A percentile compares a stretch with the other conserved stretches of the same genome.
Evolutionary conservation across 257 asterid genomes (phyloP).

Genomic region (Solanum chaucha): DNA sequence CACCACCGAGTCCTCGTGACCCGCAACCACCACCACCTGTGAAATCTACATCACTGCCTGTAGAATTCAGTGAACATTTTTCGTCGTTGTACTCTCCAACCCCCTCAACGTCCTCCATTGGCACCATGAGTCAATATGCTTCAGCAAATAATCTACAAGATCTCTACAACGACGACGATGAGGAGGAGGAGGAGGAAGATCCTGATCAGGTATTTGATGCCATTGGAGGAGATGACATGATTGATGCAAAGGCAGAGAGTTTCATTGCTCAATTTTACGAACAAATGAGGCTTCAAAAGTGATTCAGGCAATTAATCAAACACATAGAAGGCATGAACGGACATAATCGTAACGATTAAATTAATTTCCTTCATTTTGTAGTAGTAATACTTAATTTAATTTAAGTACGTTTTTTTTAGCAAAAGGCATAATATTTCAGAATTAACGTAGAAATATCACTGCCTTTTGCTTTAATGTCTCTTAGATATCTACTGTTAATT

Average conservation of each 20-base stretch:
- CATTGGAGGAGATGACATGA: slow-evolving; percentile 24
- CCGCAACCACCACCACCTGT: not conserved
- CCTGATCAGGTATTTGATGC: slow-evolving; percentile 25
- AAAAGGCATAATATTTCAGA: not conserved
- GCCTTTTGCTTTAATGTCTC: not conserved
- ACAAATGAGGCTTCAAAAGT: slow-evolving; percentile 17
- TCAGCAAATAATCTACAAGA: slow-evolving; percentile 25
- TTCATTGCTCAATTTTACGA: slow-evolving; percentile 32
- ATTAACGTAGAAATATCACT: not conserved
- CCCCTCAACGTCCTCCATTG: not conserved
- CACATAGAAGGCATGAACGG: not conserved
- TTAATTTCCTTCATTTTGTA: not conserved
- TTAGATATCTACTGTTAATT: not conserved
- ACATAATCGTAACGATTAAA: not conserved
- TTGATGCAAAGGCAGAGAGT: slow-evolving; percentile 26
- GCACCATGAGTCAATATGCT: slow-evolving; percentile 29
- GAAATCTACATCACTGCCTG: not conserved
- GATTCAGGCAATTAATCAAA: not conserved
- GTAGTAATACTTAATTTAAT: not conserved
- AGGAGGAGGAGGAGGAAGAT: slow-evolving; percentile 1
- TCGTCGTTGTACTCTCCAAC: not conserved
- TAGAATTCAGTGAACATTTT: not conserved
- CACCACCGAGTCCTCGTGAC: slow-evolving; percentile 14
- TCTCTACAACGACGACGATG: slow-evolving; percentile 9
- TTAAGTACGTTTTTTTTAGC: not conserved